Base-by-base conservation (phyloP, 345 rosid genomes). In the Abelmoschus esculentus region DNA sequence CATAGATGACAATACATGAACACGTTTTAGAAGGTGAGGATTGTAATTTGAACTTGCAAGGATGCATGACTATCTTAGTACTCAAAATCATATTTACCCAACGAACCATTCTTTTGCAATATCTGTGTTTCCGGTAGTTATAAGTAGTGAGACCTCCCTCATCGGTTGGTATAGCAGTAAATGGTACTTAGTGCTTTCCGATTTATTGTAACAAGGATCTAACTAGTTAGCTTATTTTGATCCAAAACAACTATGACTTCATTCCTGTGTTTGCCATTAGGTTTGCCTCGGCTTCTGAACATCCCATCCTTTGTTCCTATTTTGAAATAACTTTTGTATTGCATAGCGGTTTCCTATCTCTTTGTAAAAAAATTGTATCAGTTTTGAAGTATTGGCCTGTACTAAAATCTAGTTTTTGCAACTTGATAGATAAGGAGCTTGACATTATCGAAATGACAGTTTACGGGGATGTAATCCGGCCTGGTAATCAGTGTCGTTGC, bases 381-480 rank as follows among this genome's bases (percentile, higher is more conserved):
- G 56, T 17, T 62, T 42, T 18, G 49, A 63, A 40, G 67, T 63
- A 63, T 19, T 42, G 19, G 19, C n/a, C 9, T 63, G 26, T 19
- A 63, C 14, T 40, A n/a, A 38, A 29, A 50, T 67, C 13, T 61
- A 15, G 7, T 19, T 29, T 36, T 36, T 15, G 58, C n/a, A 17
- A 56, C 63, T 36, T 84, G 72, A 70, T 80, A 89, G 97, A 93
- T 56, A 89, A 81, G 83, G 98, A 93, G 85, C 92, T 93, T 6
- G 98, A 91, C 83, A 74, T 91, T 65, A 87, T 89, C 3, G 97
- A 93, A 85, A 91, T 89, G 98, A 97, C 97, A 42, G 97, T 91
- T 76, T 93, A 89, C 67, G 98, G 97, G 50, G 91, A 93, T 66
- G 92, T 93, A 19, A 75, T 83, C 53, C 87, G 97, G 63, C 95